Conservation (phyloP, 805 yeast species). For the Saccharomycopsis fermentans region DNA sequence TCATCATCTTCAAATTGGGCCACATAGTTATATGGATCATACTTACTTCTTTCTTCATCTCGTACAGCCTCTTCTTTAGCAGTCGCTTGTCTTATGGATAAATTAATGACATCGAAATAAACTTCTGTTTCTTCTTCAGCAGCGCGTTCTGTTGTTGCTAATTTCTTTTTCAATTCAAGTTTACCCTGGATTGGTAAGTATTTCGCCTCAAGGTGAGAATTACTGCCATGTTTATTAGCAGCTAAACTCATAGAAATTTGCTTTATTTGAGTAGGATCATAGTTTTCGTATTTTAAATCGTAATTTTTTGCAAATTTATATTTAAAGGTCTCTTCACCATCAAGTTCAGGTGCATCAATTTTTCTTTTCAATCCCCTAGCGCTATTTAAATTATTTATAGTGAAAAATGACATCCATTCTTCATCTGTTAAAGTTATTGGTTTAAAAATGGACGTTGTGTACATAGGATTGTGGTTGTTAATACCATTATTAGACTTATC, state of each 20-base stretch:
- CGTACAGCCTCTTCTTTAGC: slow-evolving; percentile 57
- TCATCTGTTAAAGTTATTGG: slow-evolving; percentile 63
- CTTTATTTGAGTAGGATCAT: slow-evolving; percentile 23
- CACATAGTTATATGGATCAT: slow-evolving; percentile 71
- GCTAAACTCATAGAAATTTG: slow-evolving; percentile 37
- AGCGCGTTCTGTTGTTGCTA: slow-evolving; percentile 39
- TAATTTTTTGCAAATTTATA: slow-evolving; percentile 68
- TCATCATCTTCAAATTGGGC: slow-evolving; percentile 44
- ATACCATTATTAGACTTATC: slow-evolving; percentile 27
- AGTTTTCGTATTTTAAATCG: slow-evolving; percentile 50
- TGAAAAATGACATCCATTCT: slow-evolving; percentile 65
- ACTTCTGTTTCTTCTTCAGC: slow-evolving; percentile 41
- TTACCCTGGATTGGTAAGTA: slow-evolving; percentile 73
- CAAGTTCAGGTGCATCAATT: slow-evolving; percentile 34
- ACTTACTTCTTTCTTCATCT: slow-evolving; percentile 58
- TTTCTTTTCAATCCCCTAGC: slow-evolving; percentile 29
- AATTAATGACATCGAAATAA: slow-evolving; percentile 51
- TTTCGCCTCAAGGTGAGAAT: slow-evolving; percentile 46
- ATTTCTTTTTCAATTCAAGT: slow-evolving; percentile 74
- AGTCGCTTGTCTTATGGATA: slow-evolving; percentile 61
- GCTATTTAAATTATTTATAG: slow-evolving; percentile 35
- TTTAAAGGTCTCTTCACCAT: slow-evolving; percentile 34
- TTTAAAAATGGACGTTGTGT: slow-evolving; percentile 57
- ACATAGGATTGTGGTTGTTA: slow-evolving; percentile 26
- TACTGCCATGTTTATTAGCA: slow-evolving; percentile 51